Percentiles rank a stretch among this genome's conserved stretches.
Conservation (phyloP, 805 yeast genomes). For the Schizosaccharomyces japonicus region DNA sequence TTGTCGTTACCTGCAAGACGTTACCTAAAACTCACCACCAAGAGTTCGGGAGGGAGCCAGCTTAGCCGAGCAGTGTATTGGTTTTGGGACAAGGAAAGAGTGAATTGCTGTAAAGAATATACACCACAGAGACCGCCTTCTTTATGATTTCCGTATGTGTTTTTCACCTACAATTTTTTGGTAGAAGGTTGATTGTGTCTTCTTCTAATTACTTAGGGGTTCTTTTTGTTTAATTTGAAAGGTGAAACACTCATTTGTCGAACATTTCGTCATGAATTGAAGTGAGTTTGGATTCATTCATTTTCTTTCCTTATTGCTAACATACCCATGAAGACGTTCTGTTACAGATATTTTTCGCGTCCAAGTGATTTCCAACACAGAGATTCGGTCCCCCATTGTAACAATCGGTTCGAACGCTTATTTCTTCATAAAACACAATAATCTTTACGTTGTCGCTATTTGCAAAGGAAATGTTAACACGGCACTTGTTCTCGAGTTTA, state of each 20-base stretch:
- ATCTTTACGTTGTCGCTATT: constrained; percentile 69
- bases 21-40: too few species aligned
- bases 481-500: constrained; percentile 51
- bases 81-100: too few species aligned
- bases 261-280: constrained; percentile 47
- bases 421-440: constrained; percentile 38
- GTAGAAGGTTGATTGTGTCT: too few species aligned
- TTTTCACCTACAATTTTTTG: too few species aligned
- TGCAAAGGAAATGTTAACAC: constrained; percentile 75
- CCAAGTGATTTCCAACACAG: constrained; percentile 56
- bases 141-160: too few species aligned
- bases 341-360: constrained; percentile 63
- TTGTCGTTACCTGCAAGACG: too few species aligned
- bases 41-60: too few species aligned
- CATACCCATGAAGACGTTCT: not conserved
- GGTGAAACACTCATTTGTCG: constrained; percentile 71
- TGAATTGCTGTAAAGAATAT: too few species aligned
- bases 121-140: too few species aligned
- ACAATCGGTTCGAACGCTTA: constrained; percentile 87
- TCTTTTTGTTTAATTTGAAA: constrained; percentile 51
- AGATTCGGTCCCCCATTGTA: constrained; percentile 41
- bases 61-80: too few species aligned
- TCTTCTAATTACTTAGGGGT: constrained; percentile 59
- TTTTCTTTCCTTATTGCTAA: not conserved
- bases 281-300: constrained; percentile 28